Evolutionary conservation across 441 rosid genomes (phyloP), one percentile per base, ranked within the genome.

Genomic region (Bocquillonia castaneifolia): DNA sequence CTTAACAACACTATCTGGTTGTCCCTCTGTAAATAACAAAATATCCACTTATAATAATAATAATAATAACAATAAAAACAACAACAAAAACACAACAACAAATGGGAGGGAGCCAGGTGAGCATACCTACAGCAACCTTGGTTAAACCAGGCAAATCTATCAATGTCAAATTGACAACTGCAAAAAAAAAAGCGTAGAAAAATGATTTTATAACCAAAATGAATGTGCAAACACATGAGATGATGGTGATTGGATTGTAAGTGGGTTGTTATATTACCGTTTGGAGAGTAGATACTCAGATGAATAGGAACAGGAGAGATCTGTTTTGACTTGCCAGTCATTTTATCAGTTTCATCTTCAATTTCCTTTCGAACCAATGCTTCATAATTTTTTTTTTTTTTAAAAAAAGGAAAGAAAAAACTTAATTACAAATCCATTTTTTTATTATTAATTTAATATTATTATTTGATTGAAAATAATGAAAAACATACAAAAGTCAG

Each of bases 61-160:
- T 6, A 6, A 42, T 5, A 42, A 12, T 5, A 42, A 13, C 7
- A n/a, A n/a, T 47, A 45, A 64, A 50, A 10, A 23, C 40, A 36
- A 22, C 20, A 51, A 58, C 23, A 0, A 34, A 36, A 31, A 42
- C n/a, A n/a, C 10, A 20, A 48, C n/a, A 53, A 53, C 32, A 10
- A 37, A 22, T 26, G 15, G 23, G n/a, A 32, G 12, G 54, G n/a
- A n/a, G 1, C n/a, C 36, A 37, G 47, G 32, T 28, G 26, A 39
- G 45, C 78, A 59, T 88, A 88, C 96, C 96, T 22, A 90, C 80
- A 53, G 94, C 97, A 64, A 92, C 87, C 77, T 92, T 89, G 15
- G 97, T 92, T 63, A 92, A 76, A 74, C 96, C 96, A 44, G 96
- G 97, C 80, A 92, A 72, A 81, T 92, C 96, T 57, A 89, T 73